Base-by-base conservation (phyloP, 805 yeast species). In the Saccharomycopsis javanensis region DNA sequence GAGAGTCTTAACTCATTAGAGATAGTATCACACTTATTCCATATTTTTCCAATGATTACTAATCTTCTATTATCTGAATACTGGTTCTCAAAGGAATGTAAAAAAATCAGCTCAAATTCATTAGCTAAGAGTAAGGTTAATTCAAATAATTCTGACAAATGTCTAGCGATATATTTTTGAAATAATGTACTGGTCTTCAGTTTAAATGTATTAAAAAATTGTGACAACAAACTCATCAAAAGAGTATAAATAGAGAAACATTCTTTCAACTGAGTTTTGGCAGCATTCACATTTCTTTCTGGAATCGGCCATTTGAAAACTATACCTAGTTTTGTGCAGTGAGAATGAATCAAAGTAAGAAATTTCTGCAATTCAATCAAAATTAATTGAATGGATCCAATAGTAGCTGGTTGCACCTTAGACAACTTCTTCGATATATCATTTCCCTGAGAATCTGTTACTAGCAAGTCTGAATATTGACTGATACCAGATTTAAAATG, bases 241-340 rank as follows among this genome's bases (percentile, higher is more conserved):
- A 78, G 65, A 2, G 79, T 72, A n/a, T 74, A 62, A 13, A 76
- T 68, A 53, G 75, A 73, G 0, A 79, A 71, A 4, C 76, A 66
- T 37, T 79, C 79, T 57, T 73, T 74, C 5, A 80, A 61, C 27
- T 83, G 79, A 11, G 69, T 71, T 60, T 67, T 72, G 0, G 84
- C 82, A 1, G 85, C 81, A 53, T 72, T 72, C 0, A 69, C 65
- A 23, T 57, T 48, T 4, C 20, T 16, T n/a, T 33, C 50, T 23
- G 74, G 70, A 48, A 79, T 75, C 1, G 82, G 82, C 1, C 87
- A 83, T 63, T 80, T 81, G 71, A 82, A 85, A 0, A 85, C 79
- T 28, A 85, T 76, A 1, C 90, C 91, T 5, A 87, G 72, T 66
- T 88, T 88, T 2, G 96, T 88, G 1, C 85, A 75, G 66, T 87